These are phyloP conservation scores for Leucosporidium scottii DNA, from an alignment of 768 basidiomycete species.

Conservation along the genomic window DNA sequence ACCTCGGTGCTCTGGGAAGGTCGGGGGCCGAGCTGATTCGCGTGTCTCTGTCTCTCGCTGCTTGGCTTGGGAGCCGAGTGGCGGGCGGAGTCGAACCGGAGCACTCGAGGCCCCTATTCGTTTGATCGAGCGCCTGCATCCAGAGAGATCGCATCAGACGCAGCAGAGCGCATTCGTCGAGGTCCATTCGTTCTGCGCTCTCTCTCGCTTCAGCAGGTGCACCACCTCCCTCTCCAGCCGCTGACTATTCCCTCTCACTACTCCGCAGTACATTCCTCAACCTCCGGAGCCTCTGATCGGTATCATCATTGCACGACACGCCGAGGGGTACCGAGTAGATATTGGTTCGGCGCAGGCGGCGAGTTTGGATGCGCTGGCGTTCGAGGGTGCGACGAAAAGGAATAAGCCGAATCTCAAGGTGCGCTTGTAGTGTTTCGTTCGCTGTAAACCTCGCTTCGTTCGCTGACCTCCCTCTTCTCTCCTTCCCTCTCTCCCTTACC, in stretches of 20 bases:
- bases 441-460: background rate
- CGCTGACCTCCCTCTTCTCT: background rate
- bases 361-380: conserved; percentile 78
- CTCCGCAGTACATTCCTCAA: conserved; percentile 17
- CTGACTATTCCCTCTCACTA: background rate
- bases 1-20: no score
- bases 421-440: conserved; percentile 8
- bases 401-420: conserved; percentile 92
- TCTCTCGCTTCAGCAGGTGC: no score
- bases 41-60: no score
- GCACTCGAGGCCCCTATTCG: no score
- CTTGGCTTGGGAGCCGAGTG: no score
- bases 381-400: conserved; percentile 91
- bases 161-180: no score
- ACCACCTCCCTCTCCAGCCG: no score
- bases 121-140: no score
- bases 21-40: no score
- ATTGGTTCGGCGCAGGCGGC: conserved; percentile 84
- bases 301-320: conserved; percentile 64
- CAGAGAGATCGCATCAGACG: no score
- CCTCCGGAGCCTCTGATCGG: conserved; percentile 72
- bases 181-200: no score
- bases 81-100: no score
- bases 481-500: background rate
- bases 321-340: conserved; percentile 89